Evolutionary conservation across 2,329 filamentous ascomycete genomes (phyloP), one percentile per base, ranked within the genome.

Genomic region (Magnaporthales sp.): DNA sequence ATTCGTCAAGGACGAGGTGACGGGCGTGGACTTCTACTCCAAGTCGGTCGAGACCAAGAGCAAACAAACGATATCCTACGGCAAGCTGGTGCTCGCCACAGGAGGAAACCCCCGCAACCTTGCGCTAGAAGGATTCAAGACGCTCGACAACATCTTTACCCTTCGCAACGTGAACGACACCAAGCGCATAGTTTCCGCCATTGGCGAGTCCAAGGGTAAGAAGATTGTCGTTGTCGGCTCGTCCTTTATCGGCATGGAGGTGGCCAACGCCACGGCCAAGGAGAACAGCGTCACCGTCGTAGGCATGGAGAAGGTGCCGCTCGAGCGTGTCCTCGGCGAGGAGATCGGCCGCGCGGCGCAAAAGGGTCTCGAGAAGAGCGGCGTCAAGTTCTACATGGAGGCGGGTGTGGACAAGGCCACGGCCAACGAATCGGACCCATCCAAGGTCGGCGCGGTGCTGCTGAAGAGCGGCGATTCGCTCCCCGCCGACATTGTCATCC

Each of bases 201-300:
- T 96, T 62, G 92, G 92, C 31, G 86, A 91, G 63, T 83, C 87
- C 60, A 90, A 91, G 74, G 88, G 87, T 68, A 97, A 97, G 84
- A 97, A 97, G 77, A 88, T 99, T 70, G 92, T 97, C 62, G 84
- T 99, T 15, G 83, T 99, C 66, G 95, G 95, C 56, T 94, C 91
- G 68, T 96, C 92, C 0, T 99, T 99, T 78, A 99, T 99, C 74
- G 95, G 95, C 56, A 96, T 99, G 91, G 95, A 99, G 78, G 86
- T 96, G n/a, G 94, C 91, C 68, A 95, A 93, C 70, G 89, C 96
- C 0, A 89, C 90, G 0, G 79, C 85, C 61, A 90, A 90, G 72
- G 90, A 90, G 72, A 96, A 99, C 76, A 80, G 89, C 9, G 93
- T 99, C 19, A 90, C 90, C 8, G 87, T 98, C 56, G 82, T 99